Conservation (phyloP, 768 basidiomycete genomes). For the Stropharia rugosoannulata region DNA sequence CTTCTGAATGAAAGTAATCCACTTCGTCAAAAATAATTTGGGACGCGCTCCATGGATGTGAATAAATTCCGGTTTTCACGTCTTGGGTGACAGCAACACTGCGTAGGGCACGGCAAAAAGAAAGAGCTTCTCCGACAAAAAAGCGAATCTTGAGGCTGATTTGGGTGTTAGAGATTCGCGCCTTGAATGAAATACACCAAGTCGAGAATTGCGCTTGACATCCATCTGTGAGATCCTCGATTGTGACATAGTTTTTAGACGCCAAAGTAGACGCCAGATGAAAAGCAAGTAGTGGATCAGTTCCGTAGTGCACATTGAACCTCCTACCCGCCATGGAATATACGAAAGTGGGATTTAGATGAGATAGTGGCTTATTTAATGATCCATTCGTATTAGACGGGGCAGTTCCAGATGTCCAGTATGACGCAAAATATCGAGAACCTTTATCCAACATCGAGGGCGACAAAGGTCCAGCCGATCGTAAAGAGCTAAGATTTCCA, state of each 20-base stretch:
- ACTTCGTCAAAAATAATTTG: constrained; percentile 28
- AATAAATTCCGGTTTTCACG: constrained; percentile 27
- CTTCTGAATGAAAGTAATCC: constrained; percentile 24
- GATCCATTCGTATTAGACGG: constrained; percentile 12
- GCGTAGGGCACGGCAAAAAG: constrained; percentile 36
- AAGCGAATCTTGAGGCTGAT: constrained; percentile 32
- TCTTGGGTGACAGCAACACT: constrained; percentile 12
- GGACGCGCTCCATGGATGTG: constrained; percentile 32
- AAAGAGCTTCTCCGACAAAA: constrained; percentile 38
- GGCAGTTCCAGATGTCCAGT: constrained; percentile 43
- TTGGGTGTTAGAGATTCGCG: constrained; percentile 2
- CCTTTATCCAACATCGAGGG: background rate
- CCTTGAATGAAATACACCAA: constrained; percentile 31
- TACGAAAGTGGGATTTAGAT: constrained; percentile 46
- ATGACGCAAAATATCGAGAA: constrained; percentile 19
- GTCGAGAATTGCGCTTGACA: constrained; percentile 32
- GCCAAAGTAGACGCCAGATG: constrained; percentile 35
- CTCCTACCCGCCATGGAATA: constrained; percentile 37
- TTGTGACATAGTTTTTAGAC: constrained; percentile 8
- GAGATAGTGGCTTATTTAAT: constrained; percentile 19
- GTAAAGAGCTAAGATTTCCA: constrained; percentile 17
- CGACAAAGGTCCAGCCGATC: constrained; percentile 36
- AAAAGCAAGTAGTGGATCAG: constrained; percentile 40
- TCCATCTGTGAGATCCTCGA: constrained; percentile 23
- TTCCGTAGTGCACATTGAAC: constrained; percentile 43